These are phyloP conservation scores for Ophiostoma sp. DNA, from an alignment of 2,329 filamentous ascomycete species.

Conservation along the genomic window DNA sequence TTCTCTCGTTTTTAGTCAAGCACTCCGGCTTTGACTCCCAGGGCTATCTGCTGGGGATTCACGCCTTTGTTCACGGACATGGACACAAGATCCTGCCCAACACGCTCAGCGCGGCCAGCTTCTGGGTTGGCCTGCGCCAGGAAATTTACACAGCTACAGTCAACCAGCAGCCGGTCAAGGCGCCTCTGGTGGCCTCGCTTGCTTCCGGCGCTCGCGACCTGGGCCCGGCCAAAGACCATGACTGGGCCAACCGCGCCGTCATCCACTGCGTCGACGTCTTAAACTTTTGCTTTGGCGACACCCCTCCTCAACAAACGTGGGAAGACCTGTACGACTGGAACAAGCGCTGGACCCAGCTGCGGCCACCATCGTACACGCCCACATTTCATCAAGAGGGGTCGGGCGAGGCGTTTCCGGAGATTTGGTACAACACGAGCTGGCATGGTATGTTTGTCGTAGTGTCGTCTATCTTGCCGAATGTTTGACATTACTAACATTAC, in stretches of 20 bases:
- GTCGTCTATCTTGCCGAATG: background rate
- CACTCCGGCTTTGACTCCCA: slow-evolving; percentile 42
- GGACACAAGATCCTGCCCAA: slow-evolving; percentile 38
- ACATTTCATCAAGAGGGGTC: slow-evolving; percentile 42
- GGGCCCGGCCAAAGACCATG: slow-evolving; percentile 44
- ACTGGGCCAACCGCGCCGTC: slow-evolving; percentile 57
- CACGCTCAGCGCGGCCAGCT: slow-evolving; percentile 47
- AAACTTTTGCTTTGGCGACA: slow-evolving; percentile 54
- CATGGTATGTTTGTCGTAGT: slow-evolving; percentile 31
- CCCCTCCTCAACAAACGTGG: slow-evolving; percentile 37
- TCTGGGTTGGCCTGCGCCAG: slow-evolving; percentile 54
- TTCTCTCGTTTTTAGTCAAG: slow-evolving; percentile 35
- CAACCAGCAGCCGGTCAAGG: slow-evolving; percentile 42
- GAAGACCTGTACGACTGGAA: slow-evolving; percentile 42
- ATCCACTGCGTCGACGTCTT: slow-evolving; percentile 59
- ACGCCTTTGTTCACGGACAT: slow-evolving; percentile 43
- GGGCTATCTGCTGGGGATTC: slow-evolving; percentile 43
- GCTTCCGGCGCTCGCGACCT: slow-evolving; percentile 44
- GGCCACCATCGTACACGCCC: slow-evolving; percentile 50
- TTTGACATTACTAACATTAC: background rate
- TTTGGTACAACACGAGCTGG: slow-evolving; percentile 53
- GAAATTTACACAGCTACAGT: slow-evolving; percentile 54
- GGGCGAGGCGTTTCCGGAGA: slow-evolving; percentile 48
- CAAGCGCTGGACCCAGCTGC: slow-evolving; percentile 41
- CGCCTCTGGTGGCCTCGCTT: slow-evolving; percentile 47